These are phyloP conservation scores for Epichloe festucae DNA, from an alignment of 2,329 filamentous ascomycete genomes.

Conservation along the genomic window DNA sequence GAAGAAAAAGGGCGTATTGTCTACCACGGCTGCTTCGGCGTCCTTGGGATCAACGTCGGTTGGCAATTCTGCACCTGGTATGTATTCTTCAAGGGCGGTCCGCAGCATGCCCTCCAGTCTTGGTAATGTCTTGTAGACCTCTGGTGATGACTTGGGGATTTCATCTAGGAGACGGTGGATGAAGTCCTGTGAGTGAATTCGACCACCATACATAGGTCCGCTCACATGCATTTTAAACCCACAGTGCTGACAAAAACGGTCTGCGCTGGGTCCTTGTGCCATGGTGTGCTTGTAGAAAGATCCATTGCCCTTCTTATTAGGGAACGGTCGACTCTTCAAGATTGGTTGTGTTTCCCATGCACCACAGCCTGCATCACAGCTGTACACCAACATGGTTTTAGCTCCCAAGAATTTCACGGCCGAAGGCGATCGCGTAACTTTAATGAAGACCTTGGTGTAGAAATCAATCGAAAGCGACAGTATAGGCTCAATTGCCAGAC, in stretches of 20 bases:
- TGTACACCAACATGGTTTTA: slow-evolving; percentile 88
- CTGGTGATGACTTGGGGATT: slow-evolving; percentile 51
- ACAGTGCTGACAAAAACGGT: slow-evolving; percentile 66
- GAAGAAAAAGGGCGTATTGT: slow-evolving; percentile 78
- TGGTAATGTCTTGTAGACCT: slow-evolving; percentile 65
- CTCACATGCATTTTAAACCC: slow-evolving; percentile 74
- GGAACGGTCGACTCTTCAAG: slow-evolving; percentile 51
- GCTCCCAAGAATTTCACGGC: slow-evolving; percentile 83
- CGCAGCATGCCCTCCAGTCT: slow-evolving; percentile 86
- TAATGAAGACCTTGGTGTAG: slow-evolving; percentile 81
- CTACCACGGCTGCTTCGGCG: slow-evolving; percentile 47
- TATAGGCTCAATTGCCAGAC: slow-evolving; percentile 77
- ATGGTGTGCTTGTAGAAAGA: slow-evolving; percentile 69
- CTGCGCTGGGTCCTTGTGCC: slow-evolving; percentile 54
- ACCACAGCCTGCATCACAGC: slow-evolving; percentile 83
- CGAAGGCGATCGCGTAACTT: slow-evolving; percentile 63
- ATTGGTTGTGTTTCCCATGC: slow-evolving; percentile 77
- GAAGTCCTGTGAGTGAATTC: slow-evolving; percentile 73
- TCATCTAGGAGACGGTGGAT: slow-evolving; percentile 65
- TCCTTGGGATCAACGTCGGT: slow-evolving; percentile 28
- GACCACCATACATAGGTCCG: slow-evolving; percentile 91
- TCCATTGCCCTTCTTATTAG: slow-evolving; percentile 60
- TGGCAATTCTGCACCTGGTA: slow-evolving; percentile 25
- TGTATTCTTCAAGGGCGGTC: slow-evolving; percentile 67
- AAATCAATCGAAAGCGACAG: slow-evolving; percentile 93